Base-by-base conservation (phyloP, 139 green algal genomes). In the Chlamydomonas applanata region DNA sequence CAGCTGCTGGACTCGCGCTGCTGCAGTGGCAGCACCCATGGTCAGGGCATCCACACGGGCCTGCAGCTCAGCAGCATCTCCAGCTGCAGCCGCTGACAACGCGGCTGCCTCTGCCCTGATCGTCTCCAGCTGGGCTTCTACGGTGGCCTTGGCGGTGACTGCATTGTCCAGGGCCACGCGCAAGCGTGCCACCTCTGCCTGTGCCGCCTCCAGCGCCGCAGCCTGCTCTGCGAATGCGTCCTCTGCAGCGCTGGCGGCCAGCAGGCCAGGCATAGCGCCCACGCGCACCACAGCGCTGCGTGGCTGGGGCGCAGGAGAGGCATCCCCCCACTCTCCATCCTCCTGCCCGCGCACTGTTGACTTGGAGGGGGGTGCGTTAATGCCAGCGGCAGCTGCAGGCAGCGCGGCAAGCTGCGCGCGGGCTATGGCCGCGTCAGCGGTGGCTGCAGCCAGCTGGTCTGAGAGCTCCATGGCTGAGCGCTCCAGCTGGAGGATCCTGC, bases 401-500 rank as follows among this genome's bases (percentile, higher is more conserved):
- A 71, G 62, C 22, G 46, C 45, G 30, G 71, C 60, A 20, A 62
- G 70, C 45, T 7, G 13, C 57, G 3, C 66, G 35, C n/a, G 66
- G 17, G 69, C 69, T 63, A 7, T 44, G 33, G 62, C 62, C n/a
- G 34, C 33, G 32, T 29, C 62, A 29, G 52, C 25, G 3, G 13
- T 49, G 61, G 59, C 24, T 24, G 35, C 34, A 24, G 34, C 19
- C 22, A 71, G 22, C n/a, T 49, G 59, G 71, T 77, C 71, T 19
- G 81, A 65, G 3, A 82, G 54, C 17, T 73, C 44, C n/a, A 83
- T 34, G 49, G 66, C 61, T 0, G 56, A 44, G 3, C 36, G 73
- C 82, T 85, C 78, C 24, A 87, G 54, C 35, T 83, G 49, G 49
- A 83, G 72, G 22, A 83, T 29, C 49, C 77, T 83, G 71, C 30